Conservation (phyloP, 2,329 filamentous ascomycete species). For the Neofusicoccum sp. region DNA sequence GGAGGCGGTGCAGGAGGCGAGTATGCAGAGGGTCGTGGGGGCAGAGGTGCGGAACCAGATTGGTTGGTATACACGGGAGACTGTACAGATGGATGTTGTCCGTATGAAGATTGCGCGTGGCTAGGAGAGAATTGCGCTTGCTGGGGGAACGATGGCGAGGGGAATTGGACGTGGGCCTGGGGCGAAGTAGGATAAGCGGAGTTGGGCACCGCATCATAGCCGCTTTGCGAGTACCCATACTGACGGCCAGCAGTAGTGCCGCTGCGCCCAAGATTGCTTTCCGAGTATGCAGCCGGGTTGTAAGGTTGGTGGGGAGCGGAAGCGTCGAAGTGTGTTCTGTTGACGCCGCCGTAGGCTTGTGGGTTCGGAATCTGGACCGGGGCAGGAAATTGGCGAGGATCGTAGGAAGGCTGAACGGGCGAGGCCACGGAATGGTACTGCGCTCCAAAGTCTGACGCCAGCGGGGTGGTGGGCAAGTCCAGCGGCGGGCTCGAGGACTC, state of each 20-base stretch:
- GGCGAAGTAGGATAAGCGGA: conserved; percentile 26
- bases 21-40: conserved; percentile 32
- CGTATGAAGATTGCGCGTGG: background rate
- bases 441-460: conserved; percentile 53
- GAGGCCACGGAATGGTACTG: conserved; percentile 52
- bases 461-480: conserved; percentile 23
- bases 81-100: conserved; percentile 18
- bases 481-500: conserved; percentile 31
- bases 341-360: conserved; percentile 56
- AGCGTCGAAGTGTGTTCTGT: conserved; percentile 36
- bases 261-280: conserved; percentile 30
- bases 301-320: conserved; percentile 42
- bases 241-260: conserved; percentile 37
- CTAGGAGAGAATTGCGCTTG: conserved; percentile 29
- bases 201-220: conserved; percentile 26
- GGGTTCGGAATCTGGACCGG: conserved; percentile 59
- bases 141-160: conserved; percentile 8
- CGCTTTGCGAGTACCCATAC: conserved; percentile 40
- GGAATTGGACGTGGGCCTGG: conserved; percentile 22
- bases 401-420: conserved; percentile 52
- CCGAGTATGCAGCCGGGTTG: conserved; percentile 49
- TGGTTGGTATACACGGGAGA: conserved; percentile 22
- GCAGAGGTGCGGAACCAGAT: conserved; percentile 16
- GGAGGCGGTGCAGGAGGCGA: conserved; percentile 40
- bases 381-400: conserved; percentile 63